Evolutionary conservation across 208 protist genomes (phyloP), one percentile per base, ranked within the genome.

Genomic region (Acanthamoeba quina): DNA sequence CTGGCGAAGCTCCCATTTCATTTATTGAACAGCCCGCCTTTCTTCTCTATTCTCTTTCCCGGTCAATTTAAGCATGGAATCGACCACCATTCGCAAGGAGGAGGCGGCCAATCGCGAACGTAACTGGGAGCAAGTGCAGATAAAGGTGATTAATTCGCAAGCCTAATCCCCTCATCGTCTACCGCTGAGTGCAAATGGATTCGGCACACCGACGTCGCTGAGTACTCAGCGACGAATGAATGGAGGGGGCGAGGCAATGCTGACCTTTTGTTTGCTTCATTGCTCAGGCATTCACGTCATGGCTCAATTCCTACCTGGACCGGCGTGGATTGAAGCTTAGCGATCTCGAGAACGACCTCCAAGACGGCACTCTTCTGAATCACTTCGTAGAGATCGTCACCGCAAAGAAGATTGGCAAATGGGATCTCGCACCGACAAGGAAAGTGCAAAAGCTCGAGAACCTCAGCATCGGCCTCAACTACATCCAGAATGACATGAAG

Each of bases 401-500:
- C 5, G 13, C 11, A 9, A 90, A 90, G 82, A 90, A 90, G 54
- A 17, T 90, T 44, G 56, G 56, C 49, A 90, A 90, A 90, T 90
- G 82, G 82, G 82, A 90, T 90, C 49, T 19, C 52, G 2, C 49
- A 49, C 82, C 82, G 21, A 3, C 56, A 0, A 62, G 82, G 31
- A 90, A 90, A 68, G 82, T 90, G 29, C 82, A 90, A 44, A 90
- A 90, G 82, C 49, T 90, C 7, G 82, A 90, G 34, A 90, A 90
- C 29, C 49, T 90, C n/a, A 90, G 54, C 29, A 90, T 90, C 47
- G 82, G 56, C 41, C 82, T 90, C 82, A 90, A 70, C 21, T 90
- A 90, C 82, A 90, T 90, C 62, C 82, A 90, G 58, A 90, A 66
- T 26, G 82, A 90, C 24, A 90, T 90, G 82, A 70, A 70, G 49